Percentiles rank a stretch among this genome's conserved stretches.
phyloP scores from a whole-genome alignment of 2,329 filamentous ascomycete genomes.

The Blumeria graminis region DNA sequence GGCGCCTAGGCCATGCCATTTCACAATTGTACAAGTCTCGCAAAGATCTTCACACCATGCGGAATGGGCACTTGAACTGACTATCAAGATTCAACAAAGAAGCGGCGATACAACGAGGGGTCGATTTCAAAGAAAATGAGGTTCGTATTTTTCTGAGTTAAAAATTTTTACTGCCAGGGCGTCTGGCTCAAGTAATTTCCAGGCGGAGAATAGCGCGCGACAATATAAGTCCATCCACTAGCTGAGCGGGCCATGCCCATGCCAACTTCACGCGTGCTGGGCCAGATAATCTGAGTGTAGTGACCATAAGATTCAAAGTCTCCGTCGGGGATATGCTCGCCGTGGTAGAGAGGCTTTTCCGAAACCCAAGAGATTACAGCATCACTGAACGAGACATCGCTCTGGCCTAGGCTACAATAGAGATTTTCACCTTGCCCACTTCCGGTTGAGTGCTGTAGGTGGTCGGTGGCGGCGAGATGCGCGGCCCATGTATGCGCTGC shows the following conservation, averaged over 20 bases:
- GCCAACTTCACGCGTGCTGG: constrained; percentile 1
- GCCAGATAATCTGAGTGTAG: constrained; percentile 5
- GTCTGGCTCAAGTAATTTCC: background rate
- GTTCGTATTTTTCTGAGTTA: too few species aligned
- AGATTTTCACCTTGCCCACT: constrained; percentile 1
- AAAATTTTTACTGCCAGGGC: background rate
- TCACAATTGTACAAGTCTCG: too few species aligned
- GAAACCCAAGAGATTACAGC: background rate
- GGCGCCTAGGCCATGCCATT: too few species aligned
- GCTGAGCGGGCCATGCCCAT: background rate
- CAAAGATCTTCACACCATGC: too few species aligned
- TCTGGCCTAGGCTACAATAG: background rate
- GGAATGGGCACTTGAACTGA: too few species aligned
- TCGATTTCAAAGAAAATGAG: too few species aligned
- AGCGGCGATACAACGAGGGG: too few species aligned
- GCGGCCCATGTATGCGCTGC: background rate
- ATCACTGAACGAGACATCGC: background rate
- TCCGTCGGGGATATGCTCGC: constrained; percentile 2
- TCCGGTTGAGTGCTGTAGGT: background rate
- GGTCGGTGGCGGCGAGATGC: background rate
- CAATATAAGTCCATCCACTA: background rate
- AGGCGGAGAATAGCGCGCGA: background rate
- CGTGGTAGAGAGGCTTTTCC: constrained; percentile 3
- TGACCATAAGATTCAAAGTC: constrained; percentile 3
- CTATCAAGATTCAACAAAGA: too few species aligned